Conservation (phyloP, 2,329 filamentous ascomycete species). For the Mycosphaerella arachidis region DNA sequence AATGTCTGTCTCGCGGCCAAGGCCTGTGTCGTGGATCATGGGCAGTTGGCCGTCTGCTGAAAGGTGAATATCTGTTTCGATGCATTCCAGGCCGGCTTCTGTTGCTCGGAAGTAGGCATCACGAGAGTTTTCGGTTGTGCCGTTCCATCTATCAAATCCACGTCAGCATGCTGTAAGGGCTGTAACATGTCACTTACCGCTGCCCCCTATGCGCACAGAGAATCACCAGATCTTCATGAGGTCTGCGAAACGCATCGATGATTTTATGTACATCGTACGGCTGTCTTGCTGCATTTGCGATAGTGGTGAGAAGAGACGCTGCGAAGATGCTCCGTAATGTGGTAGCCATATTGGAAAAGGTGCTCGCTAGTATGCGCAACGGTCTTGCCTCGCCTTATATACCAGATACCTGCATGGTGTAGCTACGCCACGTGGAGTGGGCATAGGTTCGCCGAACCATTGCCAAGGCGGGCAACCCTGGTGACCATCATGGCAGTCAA, state of each 20-base stretch:
- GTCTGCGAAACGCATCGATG: conserved; percentile 17
- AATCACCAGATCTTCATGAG: conserved; percentile 14
- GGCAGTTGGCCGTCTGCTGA: conserved; percentile 12
- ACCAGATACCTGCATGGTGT: not conserved
- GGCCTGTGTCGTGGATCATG: conserved; percentile 17
- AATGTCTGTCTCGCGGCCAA: conserved; percentile 16
- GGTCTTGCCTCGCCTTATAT: not conserved
- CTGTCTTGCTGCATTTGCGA: not conserved
- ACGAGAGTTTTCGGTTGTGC: conserved; percentile 20
- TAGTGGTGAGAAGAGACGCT: not conserved
- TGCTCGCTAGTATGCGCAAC: not conserved
- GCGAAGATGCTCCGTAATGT: not conserved
- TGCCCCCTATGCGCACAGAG: conserved; percentile 19
- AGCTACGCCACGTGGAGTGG: not conserved
- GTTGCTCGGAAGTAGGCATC: conserved; percentile 19
- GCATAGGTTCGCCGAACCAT: not conserved
- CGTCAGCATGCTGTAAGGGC: not conserved
- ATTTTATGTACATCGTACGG: conserved; percentile 13
- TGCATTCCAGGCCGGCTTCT: conserved; percentile 10
- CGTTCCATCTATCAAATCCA: conserved; percentile 15
- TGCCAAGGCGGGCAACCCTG: not conserved
- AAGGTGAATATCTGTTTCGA: conserved; percentile 18
- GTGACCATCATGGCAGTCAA: not conserved
- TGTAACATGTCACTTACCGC: not conserved
- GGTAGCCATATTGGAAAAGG: not conserved